A percentile compares a stretch with the other conserved stretches of the same genome.
These are phyloP conservation scores for Gamarada debralockiae DNA, from an alignment of 495 filamentous ascomycete species.

Conservation along the genomic window DNA sequence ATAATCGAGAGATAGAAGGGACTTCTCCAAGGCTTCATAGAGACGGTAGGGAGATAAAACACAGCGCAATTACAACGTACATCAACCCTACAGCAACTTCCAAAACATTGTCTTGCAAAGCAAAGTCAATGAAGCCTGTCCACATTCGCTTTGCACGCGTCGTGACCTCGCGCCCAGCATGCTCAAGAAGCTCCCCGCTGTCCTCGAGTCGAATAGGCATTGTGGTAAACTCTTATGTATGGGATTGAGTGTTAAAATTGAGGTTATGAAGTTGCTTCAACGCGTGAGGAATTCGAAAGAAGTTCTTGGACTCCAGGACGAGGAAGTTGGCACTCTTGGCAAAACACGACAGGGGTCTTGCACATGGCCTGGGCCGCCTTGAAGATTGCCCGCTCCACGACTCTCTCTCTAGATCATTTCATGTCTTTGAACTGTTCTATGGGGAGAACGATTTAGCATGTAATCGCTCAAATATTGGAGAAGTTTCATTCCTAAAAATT, in stretches of 20 bases:
- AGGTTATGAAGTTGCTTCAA: background rate
- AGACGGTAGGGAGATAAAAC: too few species aligned
- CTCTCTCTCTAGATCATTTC: too few species aligned
- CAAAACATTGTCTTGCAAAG: slow-evolving; percentile 69
- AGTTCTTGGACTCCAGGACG: background rate
- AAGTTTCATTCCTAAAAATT: too few species aligned
- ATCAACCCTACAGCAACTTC: slow-evolving; percentile 75
- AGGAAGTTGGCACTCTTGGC: background rate
- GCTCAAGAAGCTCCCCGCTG: slow-evolving; percentile 14
- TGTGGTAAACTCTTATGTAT: background rate
- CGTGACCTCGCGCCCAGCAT: slow-evolving; percentile 17
- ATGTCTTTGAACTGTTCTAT: too few species aligned
- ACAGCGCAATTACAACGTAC: slow-evolving; percentile 40
- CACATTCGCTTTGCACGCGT: slow-evolving; percentile 41
- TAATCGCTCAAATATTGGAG: too few species aligned
- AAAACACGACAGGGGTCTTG: background rate
- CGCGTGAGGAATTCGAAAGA: too few species aligned
- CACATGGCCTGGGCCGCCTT: too few species aligned
- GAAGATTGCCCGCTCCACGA: too few species aligned
- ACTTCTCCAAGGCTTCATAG: too few species aligned
- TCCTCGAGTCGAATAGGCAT: slow-evolving; percentile 21
- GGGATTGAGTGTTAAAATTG: too few species aligned
- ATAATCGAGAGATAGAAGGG: too few species aligned
- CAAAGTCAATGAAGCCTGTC: slow-evolving; percentile 65
- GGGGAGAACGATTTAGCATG: too few species aligned